Percentiles rank a stretch among this genome's conserved stretches.
phyloP scores from a whole-genome alignment of 805 yeast species.

The Kodamaea neixiangensis region DNA sequence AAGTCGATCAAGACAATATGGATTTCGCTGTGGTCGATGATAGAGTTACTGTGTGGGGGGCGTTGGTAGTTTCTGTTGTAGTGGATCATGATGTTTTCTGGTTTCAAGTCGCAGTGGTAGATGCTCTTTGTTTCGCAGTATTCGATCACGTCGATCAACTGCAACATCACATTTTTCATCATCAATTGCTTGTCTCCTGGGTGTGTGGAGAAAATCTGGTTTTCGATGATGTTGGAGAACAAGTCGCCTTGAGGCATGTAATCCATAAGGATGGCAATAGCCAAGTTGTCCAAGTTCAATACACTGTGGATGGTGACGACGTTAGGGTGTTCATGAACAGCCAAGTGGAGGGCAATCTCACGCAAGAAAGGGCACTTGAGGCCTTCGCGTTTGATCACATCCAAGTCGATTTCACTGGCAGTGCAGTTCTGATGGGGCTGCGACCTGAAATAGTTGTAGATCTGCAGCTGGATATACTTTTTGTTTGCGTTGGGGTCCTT shows the following conservation, averaged over 20 bases:
- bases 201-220: slow-evolving; percentile 57
- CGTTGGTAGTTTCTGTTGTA: slow-evolving; percentile 27
- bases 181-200: slow-evolving; percentile 51
- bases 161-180: slow-evolving; percentile 46
- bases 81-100: slow-evolving; percentile 41
- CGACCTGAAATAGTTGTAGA: slow-evolving; percentile 21
- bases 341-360: slow-evolving; percentile 73
- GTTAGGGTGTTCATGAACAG: slow-evolving; percentile 77
- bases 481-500: slow-evolving; percentile 33
- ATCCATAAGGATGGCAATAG: slow-evolving; percentile 78
- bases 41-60: slow-evolving; percentile 7
- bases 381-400: slow-evolving; percentile 27
- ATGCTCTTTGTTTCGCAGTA: slow-evolving; percentile 34
- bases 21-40: slow-evolving; percentile 49
- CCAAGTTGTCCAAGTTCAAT: slow-evolving; percentile 54
- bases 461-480: slow-evolving; percentile 28
- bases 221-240: slow-evolving; percentile 81
- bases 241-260: slow-evolving; percentile 84
- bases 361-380: slow-evolving; percentile 42
- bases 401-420: slow-evolving; percentile 24
- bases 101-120: slow-evolving; percentile 46
- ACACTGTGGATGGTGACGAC: slow-evolving; percentile 76
- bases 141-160: slow-evolving; percentile 38
- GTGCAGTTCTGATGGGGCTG: slow-evolving; percentile 15
- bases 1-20: slow-evolving; percentile 77